A percentile compares a stretch with the other conserved stretches of the same genome.
phyloP scores from a whole-genome alignment of 169 alveolate genomes.

The Babesia ovis region DNA sequence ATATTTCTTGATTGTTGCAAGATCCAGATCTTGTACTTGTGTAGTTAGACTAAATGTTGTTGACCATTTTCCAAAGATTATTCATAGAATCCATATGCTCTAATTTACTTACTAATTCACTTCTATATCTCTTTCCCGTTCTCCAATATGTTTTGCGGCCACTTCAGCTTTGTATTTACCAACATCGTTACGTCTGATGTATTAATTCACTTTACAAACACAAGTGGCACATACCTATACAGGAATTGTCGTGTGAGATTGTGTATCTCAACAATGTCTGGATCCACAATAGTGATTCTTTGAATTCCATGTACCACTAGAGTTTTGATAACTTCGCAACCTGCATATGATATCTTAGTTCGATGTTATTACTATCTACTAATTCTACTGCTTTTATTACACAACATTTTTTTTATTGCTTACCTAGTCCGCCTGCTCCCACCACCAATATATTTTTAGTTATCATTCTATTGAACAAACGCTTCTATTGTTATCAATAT shows the following conservation, averaged over 20 bases:
- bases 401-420: neutral
- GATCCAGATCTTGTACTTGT: slow-evolving; percentile 23
- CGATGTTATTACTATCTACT: too few species aligned
- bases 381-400: neutral
- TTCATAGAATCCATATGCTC: neutral
- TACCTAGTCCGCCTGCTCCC: slow-evolving; percentile 68
- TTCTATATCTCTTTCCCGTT: neutral
- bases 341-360: slow-evolving; percentile 5
- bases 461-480: neutral
- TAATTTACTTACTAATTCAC: neutral
- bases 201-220: slow-evolving; percentile 1
- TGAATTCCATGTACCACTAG: slow-evolving; percentile 38
- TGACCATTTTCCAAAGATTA: too few species aligned
- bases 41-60: slow-evolving; percentile 1
- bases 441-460: slow-evolving; percentile 44
- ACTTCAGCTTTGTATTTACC: slow-evolving; percentile 35
- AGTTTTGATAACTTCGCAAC: slow-evolving; percentile 69
- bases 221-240: slow-evolving; percentile 35
- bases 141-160: slow-evolving; percentile 23
- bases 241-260: slow-evolving; percentile 71
- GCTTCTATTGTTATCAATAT: too few species aligned
- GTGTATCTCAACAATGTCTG: slow-evolving; percentile 64
- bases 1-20: slow-evolving; percentile 15
- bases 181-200: slow-evolving; percentile 24
- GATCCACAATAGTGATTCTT: slow-evolving; percentile 64